Percentiles rank a stretch among this genome's conserved stretches.
Conservation (phyloP, 106 monocot genomes). For the Dendrobium chrysotoxum region DNA sequence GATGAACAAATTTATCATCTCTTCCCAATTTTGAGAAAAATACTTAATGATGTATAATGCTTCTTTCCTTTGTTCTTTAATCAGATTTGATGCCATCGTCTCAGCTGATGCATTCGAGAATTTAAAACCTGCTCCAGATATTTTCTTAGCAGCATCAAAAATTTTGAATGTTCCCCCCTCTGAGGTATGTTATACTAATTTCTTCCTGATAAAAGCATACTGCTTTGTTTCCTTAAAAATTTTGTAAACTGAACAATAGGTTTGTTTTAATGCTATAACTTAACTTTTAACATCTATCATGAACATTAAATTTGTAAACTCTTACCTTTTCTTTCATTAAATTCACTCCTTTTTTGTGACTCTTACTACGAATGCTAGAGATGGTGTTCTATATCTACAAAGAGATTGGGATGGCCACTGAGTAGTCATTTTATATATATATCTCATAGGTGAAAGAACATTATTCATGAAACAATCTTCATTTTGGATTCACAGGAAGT, state of each 20-base stretch:
- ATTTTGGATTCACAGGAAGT: too few species aligned
- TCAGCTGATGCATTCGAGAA: conserved; percentile 98
- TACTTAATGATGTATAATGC: background rate
- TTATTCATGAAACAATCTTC: too few species aligned
- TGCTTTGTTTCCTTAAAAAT: background rate
- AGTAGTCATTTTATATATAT: too few species aligned
- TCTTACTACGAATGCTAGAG: too few species aligned
- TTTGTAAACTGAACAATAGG: background rate
- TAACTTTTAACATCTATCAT: background rate
- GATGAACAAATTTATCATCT: background rate
- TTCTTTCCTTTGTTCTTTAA: background rate
- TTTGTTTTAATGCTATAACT: background rate
- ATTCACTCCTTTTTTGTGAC: too few species aligned
- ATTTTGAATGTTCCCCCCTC: conserved; percentile 44
- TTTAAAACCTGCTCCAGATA: conserved; percentile 97
- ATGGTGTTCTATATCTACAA: too few species aligned
- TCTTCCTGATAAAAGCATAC: background rate
- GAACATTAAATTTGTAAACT: too few species aligned
- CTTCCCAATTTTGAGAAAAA: background rate
- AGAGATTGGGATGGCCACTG: too few species aligned
- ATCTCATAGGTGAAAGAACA: too few species aligned
- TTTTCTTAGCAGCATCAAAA: conserved; percentile 86
- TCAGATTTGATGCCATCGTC: conserved; percentile 88
- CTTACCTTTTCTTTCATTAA: too few species aligned
- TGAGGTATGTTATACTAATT: conserved; percentile 47